Evolutionary conservation across 371 early-diverging fungal species (phyloP).

Genomic region (Rhizopus microsporus): DNA sequence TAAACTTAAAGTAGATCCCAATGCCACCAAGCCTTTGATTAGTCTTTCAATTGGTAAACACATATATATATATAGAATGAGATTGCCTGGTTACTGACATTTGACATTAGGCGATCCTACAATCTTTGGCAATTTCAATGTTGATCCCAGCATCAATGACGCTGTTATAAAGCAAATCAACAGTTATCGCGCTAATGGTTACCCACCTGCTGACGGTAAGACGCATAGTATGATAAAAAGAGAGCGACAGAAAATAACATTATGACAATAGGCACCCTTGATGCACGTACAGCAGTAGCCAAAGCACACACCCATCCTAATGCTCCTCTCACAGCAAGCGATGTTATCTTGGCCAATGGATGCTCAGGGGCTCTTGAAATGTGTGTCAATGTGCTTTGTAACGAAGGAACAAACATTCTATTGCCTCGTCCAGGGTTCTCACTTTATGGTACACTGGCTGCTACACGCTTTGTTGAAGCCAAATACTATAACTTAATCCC

Average conservation of each 20-base stretch:
- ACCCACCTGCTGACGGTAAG: constrained; percentile 86
- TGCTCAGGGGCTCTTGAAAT: constrained; percentile 86
- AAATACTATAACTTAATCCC: constrained; percentile 82
- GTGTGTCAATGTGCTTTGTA: constrained; percentile 72
- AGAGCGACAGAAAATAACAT: background rate
- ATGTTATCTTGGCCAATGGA: constrained; percentile 85
- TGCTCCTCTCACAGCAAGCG: constrained; percentile 71
- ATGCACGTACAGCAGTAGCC: constrained; percentile 82
- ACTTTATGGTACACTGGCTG: constrained; percentile 83
- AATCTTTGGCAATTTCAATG: constrained; percentile 88
- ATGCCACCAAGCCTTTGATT: constrained; percentile 71
- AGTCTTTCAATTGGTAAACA: constrained; percentile 76
- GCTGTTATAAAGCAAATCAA: constrained; percentile 68
- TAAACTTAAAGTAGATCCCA: constrained; percentile 70
- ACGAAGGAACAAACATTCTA: constrained; percentile 83
- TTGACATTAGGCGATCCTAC: constrained; percentile 78
- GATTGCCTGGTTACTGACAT: constrained; percentile 1
- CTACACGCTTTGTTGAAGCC: constrained; percentile 74
- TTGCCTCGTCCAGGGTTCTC: constrained; percentile 91
- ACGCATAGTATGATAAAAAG: constrained; percentile 18
- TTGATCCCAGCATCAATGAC: constrained; percentile 66
- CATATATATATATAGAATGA: background rate
- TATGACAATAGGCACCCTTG: constrained; percentile 46
- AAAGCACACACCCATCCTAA: constrained; percentile 60
- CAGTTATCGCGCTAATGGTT: constrained; percentile 81